These are phyloP conservation scores for Scedosporium minutisporum DNA, from an alignment of 2,329 filamentous ascomycete genomes.

Conservation along the genomic window DNA sequence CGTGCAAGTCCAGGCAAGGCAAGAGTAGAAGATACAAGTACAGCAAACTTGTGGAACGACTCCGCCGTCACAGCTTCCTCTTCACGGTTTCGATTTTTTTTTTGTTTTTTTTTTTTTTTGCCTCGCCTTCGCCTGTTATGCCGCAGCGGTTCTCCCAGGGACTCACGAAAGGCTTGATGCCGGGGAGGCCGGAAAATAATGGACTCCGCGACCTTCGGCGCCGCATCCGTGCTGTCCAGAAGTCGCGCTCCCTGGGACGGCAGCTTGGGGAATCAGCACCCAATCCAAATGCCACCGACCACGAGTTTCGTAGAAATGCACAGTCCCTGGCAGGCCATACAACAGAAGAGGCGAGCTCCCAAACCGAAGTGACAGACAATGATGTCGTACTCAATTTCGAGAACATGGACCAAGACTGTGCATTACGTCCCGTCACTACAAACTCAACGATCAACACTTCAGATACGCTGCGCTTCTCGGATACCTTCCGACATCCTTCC, in stretches of 20 bases:
- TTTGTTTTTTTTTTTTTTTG: too few species aligned
- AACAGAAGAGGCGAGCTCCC: too few species aligned
- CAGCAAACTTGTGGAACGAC: too few species aligned
- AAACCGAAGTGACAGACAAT: background rate
- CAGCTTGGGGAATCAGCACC: background rate
- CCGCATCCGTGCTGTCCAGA: background rate
- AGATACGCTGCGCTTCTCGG: background rate
- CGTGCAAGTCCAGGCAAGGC: too few species aligned
- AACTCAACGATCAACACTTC: background rate
- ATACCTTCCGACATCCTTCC: too few species aligned
- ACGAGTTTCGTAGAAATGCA: too few species aligned
- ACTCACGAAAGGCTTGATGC: background rate
- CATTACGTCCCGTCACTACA: background rate
- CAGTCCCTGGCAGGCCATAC: too few species aligned
- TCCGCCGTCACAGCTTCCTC: too few species aligned
- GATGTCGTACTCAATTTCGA: background rate
- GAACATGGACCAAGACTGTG: conserved; percentile 1
- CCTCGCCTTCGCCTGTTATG: too few species aligned
- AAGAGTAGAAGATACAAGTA: too few species aligned
- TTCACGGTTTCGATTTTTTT: too few species aligned
- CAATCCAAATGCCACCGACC: background rate
- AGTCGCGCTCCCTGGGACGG: background rate
- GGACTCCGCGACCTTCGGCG: background rate
- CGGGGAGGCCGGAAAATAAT: background rate
- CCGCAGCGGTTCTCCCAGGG: too few species aligned